Conservation (phyloP, 768 basidiomycete genomes). For the Leccinum pellstonianum region DNA sequence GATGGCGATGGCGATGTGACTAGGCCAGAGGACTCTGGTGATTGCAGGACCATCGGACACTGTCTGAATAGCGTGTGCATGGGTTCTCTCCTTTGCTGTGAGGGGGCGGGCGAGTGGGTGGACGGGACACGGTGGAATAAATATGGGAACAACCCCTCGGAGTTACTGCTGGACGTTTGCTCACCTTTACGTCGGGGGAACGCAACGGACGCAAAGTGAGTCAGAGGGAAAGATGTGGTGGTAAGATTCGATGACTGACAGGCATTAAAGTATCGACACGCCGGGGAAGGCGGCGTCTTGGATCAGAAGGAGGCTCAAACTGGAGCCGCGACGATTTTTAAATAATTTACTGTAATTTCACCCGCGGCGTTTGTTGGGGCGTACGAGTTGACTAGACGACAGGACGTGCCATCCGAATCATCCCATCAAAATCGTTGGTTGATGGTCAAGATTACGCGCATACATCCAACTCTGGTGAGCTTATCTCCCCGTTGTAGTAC, state of each 20-base stretch:
- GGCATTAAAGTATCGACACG: constrained; percentile 1
- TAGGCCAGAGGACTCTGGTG: neutral
- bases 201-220: neutral
- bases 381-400: constrained; percentile 4
- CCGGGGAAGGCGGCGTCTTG: neutral
- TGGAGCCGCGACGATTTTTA: neutral
- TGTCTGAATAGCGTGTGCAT: constrained; percentile 1
- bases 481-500: neutral
- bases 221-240: neutral
- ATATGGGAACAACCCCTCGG: neutral
- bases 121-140: neutral
- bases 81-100: neutral
- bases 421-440: neutral
- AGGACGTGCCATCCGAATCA: neutral
- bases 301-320: neutral
- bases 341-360: neutral
- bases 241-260: neutral
- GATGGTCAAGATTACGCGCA: neutral
- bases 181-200: neutral
- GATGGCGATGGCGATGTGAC: neutral
- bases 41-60: neutral
- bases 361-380: neutral
- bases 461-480: neutral
- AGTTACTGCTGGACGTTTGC: neutral
- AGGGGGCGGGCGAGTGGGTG: neutral